Evolutionary conservation across 108 stramenopile species (phyloP).

Genomic region (Nannochloropsis salina): DNA sequence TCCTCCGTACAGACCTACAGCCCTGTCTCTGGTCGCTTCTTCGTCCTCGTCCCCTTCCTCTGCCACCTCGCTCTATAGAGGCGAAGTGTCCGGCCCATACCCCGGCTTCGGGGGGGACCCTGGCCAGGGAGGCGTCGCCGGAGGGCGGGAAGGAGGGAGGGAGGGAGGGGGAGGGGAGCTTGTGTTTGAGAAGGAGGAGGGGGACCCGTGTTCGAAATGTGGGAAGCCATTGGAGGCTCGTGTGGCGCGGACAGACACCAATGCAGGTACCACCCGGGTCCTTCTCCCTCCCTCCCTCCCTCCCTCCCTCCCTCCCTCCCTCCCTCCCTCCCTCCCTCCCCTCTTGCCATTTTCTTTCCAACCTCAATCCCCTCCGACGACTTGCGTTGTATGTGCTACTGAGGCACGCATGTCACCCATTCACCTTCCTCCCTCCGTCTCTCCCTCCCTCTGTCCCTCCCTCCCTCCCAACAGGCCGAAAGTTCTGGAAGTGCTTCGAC

Average conservation of each 20-base stretch:
- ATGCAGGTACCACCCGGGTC: no score
- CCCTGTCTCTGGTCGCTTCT: neutral
- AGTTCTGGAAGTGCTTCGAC: conserved; percentile 5
- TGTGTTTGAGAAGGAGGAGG: neutral
- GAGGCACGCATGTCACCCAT: no score
- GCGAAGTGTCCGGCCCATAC: neutral
- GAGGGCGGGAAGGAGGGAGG: neutral
- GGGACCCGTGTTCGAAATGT: neutral
- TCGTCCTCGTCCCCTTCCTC: neutral
- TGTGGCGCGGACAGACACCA: neutral
- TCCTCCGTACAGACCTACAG: neutral
- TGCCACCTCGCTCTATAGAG: neutral
- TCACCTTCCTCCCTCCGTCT: neutral
- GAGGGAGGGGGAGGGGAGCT: neutral
- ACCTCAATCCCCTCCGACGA: no score
- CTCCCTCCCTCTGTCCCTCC: no score
- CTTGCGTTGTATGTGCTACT: neutral
- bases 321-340: neutral
- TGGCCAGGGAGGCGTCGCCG: neutral
- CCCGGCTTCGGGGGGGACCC: neutral
- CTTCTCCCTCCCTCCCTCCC: no score
- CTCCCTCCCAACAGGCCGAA: neutral
- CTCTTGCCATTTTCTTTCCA: neutral
- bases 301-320: neutral
- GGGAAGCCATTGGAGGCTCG: neutral